Percentiles rank a stretch among this genome's conserved stretches.
Evolutionary conservation across 345 rosid genomes (phyloP).

Genomic region (Melastoma malabathricum): DNA sequence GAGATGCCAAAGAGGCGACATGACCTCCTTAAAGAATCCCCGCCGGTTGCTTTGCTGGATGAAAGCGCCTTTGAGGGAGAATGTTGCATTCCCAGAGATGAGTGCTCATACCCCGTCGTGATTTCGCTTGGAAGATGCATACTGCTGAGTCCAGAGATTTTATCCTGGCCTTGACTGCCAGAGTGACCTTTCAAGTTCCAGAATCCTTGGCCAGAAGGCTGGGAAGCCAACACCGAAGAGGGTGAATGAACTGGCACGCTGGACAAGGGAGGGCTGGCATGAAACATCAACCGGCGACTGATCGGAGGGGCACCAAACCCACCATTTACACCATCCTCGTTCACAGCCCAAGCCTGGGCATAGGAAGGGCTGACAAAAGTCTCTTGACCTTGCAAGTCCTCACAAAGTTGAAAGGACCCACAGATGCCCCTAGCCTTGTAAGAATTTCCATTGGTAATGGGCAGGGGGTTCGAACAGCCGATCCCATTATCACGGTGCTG

Average conservation of each 20-base stretch:
- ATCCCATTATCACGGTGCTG: conserved; percentile 9
- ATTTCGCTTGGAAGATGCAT: no score
- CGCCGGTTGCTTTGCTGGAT: no score
- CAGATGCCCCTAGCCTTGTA: conserved; percentile 41
- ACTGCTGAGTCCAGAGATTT: no score
- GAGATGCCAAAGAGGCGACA: conserved; percentile 96
- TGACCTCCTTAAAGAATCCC: conserved; percentile 40
- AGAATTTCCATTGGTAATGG: conserved; percentile 16
- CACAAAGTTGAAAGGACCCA: conserved; percentile 54
- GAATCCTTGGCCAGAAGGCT: conserved; percentile 25
- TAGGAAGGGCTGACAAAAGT: conserved; percentile 35
- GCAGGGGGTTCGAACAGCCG: conserved; percentile 5
- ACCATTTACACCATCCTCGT: conserved; percentile 30
- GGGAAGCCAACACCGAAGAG: conserved; percentile 61
- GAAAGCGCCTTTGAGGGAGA: no score
- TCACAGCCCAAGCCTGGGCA: conserved; percentile 14
- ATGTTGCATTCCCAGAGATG: no score
- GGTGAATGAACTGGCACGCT: conserved; percentile 53
- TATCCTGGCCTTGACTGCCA: conserved; percentile 7
- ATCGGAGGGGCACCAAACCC: conserved; percentile 27
- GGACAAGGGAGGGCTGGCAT: conserved; percentile 18
- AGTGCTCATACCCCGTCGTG: no score
- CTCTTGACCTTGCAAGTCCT: conserved; percentile 99
- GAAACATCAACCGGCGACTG: conserved; percentile 27
- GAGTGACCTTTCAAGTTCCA: conserved; percentile 8